Conservation (phyloP, 148 eudicot species). For the Vaccinium vitisidaea region DNA sequence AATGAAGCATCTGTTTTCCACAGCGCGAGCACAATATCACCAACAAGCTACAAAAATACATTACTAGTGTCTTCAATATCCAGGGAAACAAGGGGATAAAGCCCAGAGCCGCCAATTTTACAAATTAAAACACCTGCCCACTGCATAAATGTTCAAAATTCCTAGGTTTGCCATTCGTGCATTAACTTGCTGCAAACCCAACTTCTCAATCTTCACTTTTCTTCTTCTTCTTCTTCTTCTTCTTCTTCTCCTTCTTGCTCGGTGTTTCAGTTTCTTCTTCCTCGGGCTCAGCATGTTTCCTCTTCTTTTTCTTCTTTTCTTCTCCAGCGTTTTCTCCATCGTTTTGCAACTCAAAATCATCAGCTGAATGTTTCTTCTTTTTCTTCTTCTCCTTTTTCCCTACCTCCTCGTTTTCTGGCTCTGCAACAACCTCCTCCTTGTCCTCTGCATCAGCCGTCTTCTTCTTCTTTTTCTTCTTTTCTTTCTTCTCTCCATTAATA, state of each 20-base stretch:
- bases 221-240: conserved; percentile 89
- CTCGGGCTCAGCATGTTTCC: conserved; percentile 61
- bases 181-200: neutral
- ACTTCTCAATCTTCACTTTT: conserved; percentile 52
- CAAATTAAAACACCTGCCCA: conserved; percentile 16
- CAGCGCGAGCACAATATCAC: conserved; percentile 3
- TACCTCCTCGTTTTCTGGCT: conserved; percentile 22
- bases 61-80: conserved; percentile 12
- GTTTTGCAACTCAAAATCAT: conserved; percentile 25
- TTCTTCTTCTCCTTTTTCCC: conserved; percentile 49
- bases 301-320: conserved; percentile 69
- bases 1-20: neutral
- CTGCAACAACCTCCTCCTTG: conserved; percentile 31
- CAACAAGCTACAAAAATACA: conserved; percentile 10
- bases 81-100: neutral
- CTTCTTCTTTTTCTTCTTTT: conserved; percentile 40
- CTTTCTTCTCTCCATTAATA: conserved; percentile 28
- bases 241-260: conserved; percentile 62
- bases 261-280: conserved; percentile 52
- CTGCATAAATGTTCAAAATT: conserved; percentile 35
- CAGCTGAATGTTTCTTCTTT: conserved; percentile 48
- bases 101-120: conserved; percentile 17
- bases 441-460: conserved; percentile 39
- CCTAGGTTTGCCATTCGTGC: conserved; percentile 17
- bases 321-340: conserved; percentile 26